Conservation (phyloP, 345 rosid genomes). For the Salix dunnii region DNA sequence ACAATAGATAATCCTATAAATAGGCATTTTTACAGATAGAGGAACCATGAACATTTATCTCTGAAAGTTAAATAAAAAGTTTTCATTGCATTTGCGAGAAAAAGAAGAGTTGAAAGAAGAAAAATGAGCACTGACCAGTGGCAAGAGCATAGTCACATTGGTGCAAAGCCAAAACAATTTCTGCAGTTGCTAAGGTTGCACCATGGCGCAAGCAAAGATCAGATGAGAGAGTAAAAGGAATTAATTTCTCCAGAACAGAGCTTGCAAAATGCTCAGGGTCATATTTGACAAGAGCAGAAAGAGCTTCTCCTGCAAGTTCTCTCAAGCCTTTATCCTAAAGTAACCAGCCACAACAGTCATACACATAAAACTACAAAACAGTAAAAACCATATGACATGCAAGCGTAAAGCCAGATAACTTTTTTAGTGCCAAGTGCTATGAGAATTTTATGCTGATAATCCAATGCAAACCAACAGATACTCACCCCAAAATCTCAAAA, state of each 20-base stretch:
- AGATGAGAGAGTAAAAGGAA: constrained; percentile 79
- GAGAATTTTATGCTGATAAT: neutral
- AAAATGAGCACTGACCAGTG: constrained; percentile 50
- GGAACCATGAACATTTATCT: too few relatives aligned
- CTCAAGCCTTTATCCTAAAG: constrained; percentile 84
- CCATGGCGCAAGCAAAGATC: constrained; percentile 95
- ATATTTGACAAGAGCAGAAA: constrained; percentile 83
- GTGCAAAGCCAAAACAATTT: constrained; percentile 73
- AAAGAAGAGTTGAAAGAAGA: constrained; percentile 4
- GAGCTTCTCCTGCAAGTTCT: constrained; percentile 84
- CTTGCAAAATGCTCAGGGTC: constrained; percentile 64
- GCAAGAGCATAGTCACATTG: constrained; percentile 51
- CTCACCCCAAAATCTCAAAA: too few relatives aligned
- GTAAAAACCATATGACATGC: neutral
- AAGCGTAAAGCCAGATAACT: neutral
- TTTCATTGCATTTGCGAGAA: constrained; percentile 11
- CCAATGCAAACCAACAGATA: too few relatives aligned
- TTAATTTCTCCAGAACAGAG: constrained; percentile 63
- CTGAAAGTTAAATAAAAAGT: neutral
- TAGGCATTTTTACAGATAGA: too few relatives aligned
- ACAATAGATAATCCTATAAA: too few relatives aligned
- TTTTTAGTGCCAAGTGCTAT: neutral
- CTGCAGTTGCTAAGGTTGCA: constrained; percentile 83
- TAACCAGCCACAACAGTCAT: constrained; percentile 1
- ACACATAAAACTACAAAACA: neutral